phyloP scores from a whole-genome alignment of 805 yeast species.

The Saturnispora saitoi region DNA sequence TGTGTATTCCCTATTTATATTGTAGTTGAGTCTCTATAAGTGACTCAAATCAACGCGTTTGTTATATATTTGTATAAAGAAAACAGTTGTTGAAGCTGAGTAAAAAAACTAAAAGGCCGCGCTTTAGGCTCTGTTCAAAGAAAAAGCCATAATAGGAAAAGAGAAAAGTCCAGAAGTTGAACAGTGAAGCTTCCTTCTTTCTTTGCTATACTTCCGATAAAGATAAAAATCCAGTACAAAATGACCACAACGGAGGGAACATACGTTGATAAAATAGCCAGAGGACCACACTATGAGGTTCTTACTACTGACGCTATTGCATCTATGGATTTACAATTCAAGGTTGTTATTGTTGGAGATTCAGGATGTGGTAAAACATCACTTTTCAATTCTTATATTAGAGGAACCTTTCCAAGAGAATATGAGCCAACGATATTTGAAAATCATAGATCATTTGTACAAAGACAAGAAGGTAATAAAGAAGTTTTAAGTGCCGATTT shows the following conservation, averaged over 20 bases:
- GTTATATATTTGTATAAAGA: too few relatives aligned
- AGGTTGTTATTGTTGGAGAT: conserved; percentile 89
- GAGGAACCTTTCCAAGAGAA: conserved; percentile 93
- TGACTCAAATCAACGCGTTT: too few relatives aligned
- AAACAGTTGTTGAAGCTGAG: too few relatives aligned
- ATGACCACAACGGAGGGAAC: conserved; percentile 2
- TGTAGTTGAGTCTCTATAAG: too few relatives aligned
- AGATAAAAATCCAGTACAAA: not conserved
- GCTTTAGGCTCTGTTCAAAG: too few relatives aligned
- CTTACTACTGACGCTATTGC: conserved; percentile 28
- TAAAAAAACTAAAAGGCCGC: too few relatives aligned
- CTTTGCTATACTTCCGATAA: too few relatives aligned
- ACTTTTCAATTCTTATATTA: conserved; percentile 86
- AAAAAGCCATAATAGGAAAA: too few relatives aligned
- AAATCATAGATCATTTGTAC: conserved; percentile 83
- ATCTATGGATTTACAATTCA: conserved; percentile 22
- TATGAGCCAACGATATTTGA: conserved; percentile 97
- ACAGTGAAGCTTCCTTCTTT: too few relatives aligned
- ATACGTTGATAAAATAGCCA: conserved; percentile 11
- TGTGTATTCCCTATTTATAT: too few relatives aligned
- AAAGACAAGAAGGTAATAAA: conserved; percentile 80
- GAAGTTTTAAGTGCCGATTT: conserved; percentile 76
- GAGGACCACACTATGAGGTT: conserved; percentile 20
- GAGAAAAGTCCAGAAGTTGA: too few relatives aligned
- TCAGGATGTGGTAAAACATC: conserved; percentile 99